Percentiles rank a stretch among this genome's conserved stretches.
Conservation (phyloP, 2,329 filamentous ascomycete genomes). For the Aureobasidium namibiae region DNA sequence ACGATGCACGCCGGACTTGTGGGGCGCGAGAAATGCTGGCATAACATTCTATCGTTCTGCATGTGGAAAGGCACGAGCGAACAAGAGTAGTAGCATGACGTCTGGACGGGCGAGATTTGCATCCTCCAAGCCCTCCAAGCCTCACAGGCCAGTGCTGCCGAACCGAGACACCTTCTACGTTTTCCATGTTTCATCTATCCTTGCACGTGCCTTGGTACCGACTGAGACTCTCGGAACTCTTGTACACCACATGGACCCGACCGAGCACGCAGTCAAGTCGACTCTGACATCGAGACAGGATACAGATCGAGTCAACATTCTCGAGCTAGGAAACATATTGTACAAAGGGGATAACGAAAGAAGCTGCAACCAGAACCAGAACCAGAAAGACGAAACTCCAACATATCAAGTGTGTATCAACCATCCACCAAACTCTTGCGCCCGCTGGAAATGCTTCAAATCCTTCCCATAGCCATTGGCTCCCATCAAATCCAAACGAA, state of each 20-base stretch:
- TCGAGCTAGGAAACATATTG: neutral
- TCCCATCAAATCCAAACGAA: neutral
- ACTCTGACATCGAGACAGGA: neutral
- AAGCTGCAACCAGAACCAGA: neutral
- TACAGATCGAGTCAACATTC: neutral
- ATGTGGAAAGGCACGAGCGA: neutral
- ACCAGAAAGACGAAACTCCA: neutral
- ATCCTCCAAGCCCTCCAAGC: too few species aligned
- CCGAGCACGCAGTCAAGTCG: too few species aligned
- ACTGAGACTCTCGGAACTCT: too few species aligned
- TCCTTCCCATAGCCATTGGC: neutral
- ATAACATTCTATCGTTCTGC: conserved; percentile 17
- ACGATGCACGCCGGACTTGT: conserved; percentile 42
- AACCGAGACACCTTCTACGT: neutral
- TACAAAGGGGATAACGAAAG: neutral
- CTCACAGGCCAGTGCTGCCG: neutral
- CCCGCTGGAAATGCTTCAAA: conserved; percentile 8
- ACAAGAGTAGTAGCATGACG: neutral
- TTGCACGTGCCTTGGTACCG: neutral
- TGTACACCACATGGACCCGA: too few species aligned
- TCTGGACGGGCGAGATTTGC: neutral
- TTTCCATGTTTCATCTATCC: neutral
- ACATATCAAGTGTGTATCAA: neutral
- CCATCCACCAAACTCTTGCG: neutral
- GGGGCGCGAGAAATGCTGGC: conserved; percentile 33